Percentiles rank a stretch among this genome's conserved stretches.
Evolutionary conservation across 257 asterid species (phyloP).

Genomic region (Penstemon newberryi): DNA sequence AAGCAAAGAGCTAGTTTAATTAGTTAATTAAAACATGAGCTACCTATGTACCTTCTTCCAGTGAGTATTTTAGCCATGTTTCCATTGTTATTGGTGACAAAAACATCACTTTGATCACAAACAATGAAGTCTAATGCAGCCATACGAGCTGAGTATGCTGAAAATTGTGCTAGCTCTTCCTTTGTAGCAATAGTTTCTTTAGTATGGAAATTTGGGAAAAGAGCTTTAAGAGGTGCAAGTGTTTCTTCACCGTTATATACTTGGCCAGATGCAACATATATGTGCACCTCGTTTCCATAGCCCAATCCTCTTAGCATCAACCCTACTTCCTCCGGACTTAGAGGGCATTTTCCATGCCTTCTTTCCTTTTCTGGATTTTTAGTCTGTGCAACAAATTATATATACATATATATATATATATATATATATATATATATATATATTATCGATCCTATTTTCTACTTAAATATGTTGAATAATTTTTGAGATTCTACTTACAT

Average conservation of each 20-base stretch:
- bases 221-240: conserved; percentile 60
- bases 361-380: conserved; percentile 59
- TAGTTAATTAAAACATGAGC: not conserved
- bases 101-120: conserved; percentile 75
- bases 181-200: conserved; percentile 62
- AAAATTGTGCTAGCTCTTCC: conserved; percentile 58
- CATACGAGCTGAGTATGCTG: conserved; percentile 67
- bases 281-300: conserved; percentile 62
- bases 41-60: conserved; percentile 40
- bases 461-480: too few relatives aligned
- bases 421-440: too few relatives aligned
- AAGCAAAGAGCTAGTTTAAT: not conserved
- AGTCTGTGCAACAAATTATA: conserved; percentile 31
- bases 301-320: conserved; percentile 76
- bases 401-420: too few relatives aligned
- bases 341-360: conserved; percentile 70
- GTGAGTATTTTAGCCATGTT: conserved; percentile 50
- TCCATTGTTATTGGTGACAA: conserved; percentile 74
- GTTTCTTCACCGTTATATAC: conserved; percentile 68
- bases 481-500: conserved; percentile 37
- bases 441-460: too few relatives aligned
- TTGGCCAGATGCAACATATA: conserved; percentile 75
- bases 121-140: conserved; percentile 79
- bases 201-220: conserved; percentile 66
- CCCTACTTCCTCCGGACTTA: conserved; percentile 74